A percentile compares a stretch with the other conserved stretches of the same genome.
These are phyloP conservation scores for Rubroboletus satanas DNA, from an alignment of 768 basidiomycete species.

Conservation along the genomic window DNA sequence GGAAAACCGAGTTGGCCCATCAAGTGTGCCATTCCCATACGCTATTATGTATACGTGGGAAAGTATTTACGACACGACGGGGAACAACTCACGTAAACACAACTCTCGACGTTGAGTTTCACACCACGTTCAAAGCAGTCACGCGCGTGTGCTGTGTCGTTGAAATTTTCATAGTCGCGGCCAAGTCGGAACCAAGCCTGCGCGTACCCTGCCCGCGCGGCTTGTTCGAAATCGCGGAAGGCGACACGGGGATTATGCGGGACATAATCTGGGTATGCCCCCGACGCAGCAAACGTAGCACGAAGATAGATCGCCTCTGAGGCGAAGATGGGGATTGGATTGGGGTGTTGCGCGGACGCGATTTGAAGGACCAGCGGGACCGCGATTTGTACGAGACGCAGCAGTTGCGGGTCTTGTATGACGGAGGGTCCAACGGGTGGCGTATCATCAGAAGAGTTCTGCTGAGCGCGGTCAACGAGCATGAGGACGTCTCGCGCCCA, in stretches of 20 bases:
- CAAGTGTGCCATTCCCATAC: conserved; percentile 90
- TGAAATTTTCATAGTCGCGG: conserved; percentile 86
- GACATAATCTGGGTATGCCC: conserved; percentile 63
- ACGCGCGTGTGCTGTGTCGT: conserved; percentile 65
- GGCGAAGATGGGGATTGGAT: conserved; percentile 40
- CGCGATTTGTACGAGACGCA: conserved; percentile 58
- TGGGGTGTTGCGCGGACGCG: conserved; percentile 35
- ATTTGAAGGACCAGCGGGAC: conserved; percentile 62
- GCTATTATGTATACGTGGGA: conserved; percentile 39
- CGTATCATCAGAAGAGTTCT: conserved; percentile 40
- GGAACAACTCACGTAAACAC: conserved; percentile 61
- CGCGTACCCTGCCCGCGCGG: conserved; percentile 72
- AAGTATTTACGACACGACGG: neutral
- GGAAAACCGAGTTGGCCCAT: conserved; percentile 79
- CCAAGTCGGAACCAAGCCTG: conserved; percentile 92
- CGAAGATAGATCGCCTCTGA: conserved; percentile 77
- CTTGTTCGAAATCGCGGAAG: conserved; percentile 85
- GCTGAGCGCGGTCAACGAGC: conserved; percentile 58
- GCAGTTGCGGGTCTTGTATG: conserved; percentile 58
- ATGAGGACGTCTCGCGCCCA: conserved; percentile 85
- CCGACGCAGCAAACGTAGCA: conserved; percentile 69
- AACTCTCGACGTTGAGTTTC: conserved; percentile 69
- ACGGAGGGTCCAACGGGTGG: conserved; percentile 47
- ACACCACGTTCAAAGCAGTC: conserved; percentile 88
- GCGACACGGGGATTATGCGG: conserved; percentile 69